Base-by-base conservation (phyloP, 2,329 filamentous ascomycete species). In the Colletotrichum plurivorum region DNA sequence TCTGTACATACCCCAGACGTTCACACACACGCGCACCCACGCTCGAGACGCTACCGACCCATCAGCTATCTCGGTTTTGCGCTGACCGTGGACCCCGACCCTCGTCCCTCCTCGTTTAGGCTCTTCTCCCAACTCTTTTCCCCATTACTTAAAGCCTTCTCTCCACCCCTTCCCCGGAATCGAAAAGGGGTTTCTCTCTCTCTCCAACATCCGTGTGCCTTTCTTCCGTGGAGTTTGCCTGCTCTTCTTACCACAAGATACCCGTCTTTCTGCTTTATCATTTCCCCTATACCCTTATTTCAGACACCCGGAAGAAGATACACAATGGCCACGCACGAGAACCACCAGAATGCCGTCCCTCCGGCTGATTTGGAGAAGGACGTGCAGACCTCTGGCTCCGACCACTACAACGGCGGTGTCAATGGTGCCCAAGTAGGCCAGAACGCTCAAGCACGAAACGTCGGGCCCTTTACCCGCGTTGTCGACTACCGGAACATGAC, bases 401-500 rank as follows among this genome's bases (percentile, higher is more conserved):
- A 62, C 65, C 69, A 68, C 48, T 56, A 61, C 67, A 60, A 27
- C 56, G 65, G 56, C 51, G 69, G 60, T 41, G n/a, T 43, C 56
- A 58, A 60, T 48, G 67, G 66, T 54, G 61, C 49, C 27, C 61
- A 54, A 45, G 55, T 49, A 67, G 43, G 55, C 63, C 56, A 54
- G 5, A 59, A 59, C 60, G 36, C 58, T 55, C 27, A 60, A 63
- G 43, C 66, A 53, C 39, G 63, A 71, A 36, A 66, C 12, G 39
- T n/a, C 45, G 67, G 67, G 51, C 67, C 67, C 9, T 69, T 59
- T 13, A 60, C 62, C 67, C 67, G 67, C 67, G 45, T 69, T 52
- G 62, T 31, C 67, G 67, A 69, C 62, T 69, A 69, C 62, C 67
- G 51, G 41, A 71, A 63, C 60, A 68, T 64, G 70, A 56, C 63